Evolutionary conservation across 2,329 filamentous ascomycete genomes (phyloP).

Genomic region (Cercospora janseana): DNA sequence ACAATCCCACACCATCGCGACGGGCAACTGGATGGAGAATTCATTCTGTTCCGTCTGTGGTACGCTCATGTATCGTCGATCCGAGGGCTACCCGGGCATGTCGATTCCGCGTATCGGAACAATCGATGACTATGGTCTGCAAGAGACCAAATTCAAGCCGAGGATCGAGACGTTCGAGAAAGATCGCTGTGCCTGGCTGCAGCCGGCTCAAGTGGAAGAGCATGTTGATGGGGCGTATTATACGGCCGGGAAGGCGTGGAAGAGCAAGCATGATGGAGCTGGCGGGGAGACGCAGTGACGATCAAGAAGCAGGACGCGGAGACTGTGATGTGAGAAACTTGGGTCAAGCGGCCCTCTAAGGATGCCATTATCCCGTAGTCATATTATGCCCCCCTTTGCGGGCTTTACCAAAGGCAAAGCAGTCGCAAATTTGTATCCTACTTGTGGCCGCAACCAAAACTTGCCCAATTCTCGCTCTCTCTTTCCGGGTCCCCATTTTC

Average conservation of each 20-base stretch:
- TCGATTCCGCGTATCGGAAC: conserved; percentile 57
- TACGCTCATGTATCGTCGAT: conserved; percentile 57
- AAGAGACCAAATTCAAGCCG: conserved; percentile 58
- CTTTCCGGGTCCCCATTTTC: too few relatives aligned
- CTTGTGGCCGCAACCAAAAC: too few relatives aligned
- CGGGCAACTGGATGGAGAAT: conserved; percentile 57
- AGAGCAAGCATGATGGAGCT: conserved; percentile 12
- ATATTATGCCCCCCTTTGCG: too few relatives aligned
- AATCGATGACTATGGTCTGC: conserved; percentile 60
- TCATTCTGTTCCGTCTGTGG: conserved; percentile 61
- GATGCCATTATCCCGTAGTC: too few relatives aligned
- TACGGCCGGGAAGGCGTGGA: conserved; percentile 17
- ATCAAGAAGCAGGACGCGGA: neutral
- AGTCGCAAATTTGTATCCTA: too few relatives aligned
- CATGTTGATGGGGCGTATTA: conserved; percentile 20
- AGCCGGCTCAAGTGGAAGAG: conserved; percentile 14
- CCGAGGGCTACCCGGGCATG: conserved; percentile 45
- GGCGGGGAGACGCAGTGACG: conserved; percentile 5
- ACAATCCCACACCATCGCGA: conserved; percentile 50
- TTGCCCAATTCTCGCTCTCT: too few relatives aligned
- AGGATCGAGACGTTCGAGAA: conserved; percentile 52
- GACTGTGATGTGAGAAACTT: too few relatives aligned
- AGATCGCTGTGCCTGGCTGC: conserved; percentile 44
- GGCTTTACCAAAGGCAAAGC: too few relatives aligned
- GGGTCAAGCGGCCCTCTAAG: too few relatives aligned